phyloP scores from a whole-genome alignment of 257 asterid species.

The Nicotiana noctiflora region DNA sequence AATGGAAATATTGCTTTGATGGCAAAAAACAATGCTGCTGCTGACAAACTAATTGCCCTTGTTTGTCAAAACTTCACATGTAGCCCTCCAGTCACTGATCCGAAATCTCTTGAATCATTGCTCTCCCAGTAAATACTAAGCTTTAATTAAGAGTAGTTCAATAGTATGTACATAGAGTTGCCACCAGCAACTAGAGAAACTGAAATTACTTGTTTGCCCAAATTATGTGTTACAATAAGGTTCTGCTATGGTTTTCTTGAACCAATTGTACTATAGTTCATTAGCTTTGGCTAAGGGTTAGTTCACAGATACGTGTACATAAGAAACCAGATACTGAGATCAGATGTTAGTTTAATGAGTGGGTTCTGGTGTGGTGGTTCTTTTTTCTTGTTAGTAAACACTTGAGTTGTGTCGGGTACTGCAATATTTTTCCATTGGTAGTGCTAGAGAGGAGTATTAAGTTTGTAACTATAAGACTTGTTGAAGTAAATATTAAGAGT shows the following conservation, averaged over 20 bases:
- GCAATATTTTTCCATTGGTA: too few species aligned
- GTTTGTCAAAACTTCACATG: slow-evolving; percentile 86
- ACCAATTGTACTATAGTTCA: not conserved
- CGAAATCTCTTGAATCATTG: slow-evolving; percentile 35
- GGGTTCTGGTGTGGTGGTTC: not conserved
- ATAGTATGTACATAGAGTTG: not conserved
- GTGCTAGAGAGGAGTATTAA: too few species aligned
- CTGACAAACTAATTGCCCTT: slow-evolving; percentile 50
- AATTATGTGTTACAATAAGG: not conserved
- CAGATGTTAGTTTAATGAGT: not conserved
- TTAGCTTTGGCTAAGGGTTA: not conserved
- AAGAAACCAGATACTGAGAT: not conserved
- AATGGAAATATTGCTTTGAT: slow-evolving; percentile 55
- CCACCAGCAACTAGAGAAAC: not conserved
- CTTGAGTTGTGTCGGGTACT: too few species aligned
- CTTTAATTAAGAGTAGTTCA: not conserved
- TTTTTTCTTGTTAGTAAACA: too few species aligned
- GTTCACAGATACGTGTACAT: not conserved
- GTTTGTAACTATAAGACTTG: too few species aligned
- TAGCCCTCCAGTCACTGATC: slow-evolving; percentile 55
- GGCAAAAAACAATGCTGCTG: slow-evolving; percentile 45
- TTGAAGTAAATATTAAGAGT: too few species aligned
- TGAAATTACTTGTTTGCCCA: not conserved
- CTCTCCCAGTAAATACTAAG: slow-evolving; percentile 22
- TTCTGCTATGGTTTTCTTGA: not conserved